phyloP scores from a whole-genome alignment of 2,329 filamentous ascomycete species.

The Pyrenophora teres region DNA sequence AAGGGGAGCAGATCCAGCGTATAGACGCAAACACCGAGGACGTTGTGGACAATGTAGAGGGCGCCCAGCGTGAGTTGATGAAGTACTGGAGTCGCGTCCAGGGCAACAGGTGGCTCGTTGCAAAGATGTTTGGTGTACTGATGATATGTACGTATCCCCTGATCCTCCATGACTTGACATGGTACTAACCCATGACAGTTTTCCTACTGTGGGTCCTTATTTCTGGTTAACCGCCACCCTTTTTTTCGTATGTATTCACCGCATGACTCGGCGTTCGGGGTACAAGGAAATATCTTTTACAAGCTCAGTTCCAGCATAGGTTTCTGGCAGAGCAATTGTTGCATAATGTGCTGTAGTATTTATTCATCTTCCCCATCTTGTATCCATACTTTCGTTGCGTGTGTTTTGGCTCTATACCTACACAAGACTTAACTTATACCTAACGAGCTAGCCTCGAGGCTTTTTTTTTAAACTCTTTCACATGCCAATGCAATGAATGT shows the following conservation, averaged over 20 bases:
- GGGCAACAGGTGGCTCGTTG: slow-evolving; percentile 93
- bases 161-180: slow-evolving; percentile 7
- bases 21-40: slow-evolving; percentile 98
- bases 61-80: slow-evolving; percentile 89
- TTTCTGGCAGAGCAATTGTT: slow-evolving; percentile 5
- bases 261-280: slow-evolving; percentile 28
- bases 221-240: slow-evolving; percentile 52
- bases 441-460: background rate
- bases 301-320: slow-evolving; percentile 12
- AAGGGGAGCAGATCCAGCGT: slow-evolving; percentile 95
- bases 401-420: slow-evolving; percentile 3
- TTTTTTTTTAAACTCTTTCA: too few relatives aligned
- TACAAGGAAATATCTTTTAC: slow-evolving; percentile 19
- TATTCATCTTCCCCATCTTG: slow-evolving; percentile 11
- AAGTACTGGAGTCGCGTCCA: slow-evolving; percentile 97
- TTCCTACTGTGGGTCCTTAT: slow-evolving; percentile 70
- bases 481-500: background rate
- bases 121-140: slow-evolving; percentile 81
- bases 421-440: slow-evolving; percentile 2
- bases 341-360: slow-evolving; percentile 15
- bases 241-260: background rate
- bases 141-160: slow-evolving; percentile 74
- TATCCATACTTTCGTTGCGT: background rate
- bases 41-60: slow-evolving; percentile 97
- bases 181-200: slow-evolving; percentile 34